These are phyloP conservation scores for Pelargonium cotyledonis DNA, from an alignment of 441 rosid genomes.

Conservation along the genomic window DNA sequence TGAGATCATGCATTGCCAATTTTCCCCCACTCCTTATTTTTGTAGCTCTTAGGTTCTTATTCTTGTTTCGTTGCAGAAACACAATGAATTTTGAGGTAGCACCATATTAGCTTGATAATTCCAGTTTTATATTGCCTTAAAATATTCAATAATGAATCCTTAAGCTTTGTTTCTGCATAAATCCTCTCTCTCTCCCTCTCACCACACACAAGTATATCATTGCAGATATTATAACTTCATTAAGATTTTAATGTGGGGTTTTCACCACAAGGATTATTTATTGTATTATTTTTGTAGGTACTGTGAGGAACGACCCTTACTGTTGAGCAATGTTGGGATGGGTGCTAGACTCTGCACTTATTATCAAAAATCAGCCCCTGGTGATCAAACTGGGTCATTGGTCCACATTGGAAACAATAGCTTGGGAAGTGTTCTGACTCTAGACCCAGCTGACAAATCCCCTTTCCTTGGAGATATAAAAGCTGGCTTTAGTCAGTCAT, in stretches of 20 bases:
- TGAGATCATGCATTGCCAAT: no score
- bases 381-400: slow-evolving; percentile 62
- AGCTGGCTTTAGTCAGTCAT: slow-evolving; percentile 74
- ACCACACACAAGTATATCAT: not conserved
- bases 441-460: slow-evolving; percentile 89
- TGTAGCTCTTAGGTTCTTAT: no score
- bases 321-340: slow-evolving; percentile 91
- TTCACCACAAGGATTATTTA: slow-evolving; percentile 1
- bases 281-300: slow-evolving; percentile 42
- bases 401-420: slow-evolving; percentile 49
- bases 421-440: slow-evolving; percentile 61
- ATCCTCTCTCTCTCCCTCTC: not conserved
- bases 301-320: slow-evolving; percentile 95
- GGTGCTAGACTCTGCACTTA: slow-evolving; percentile 95
- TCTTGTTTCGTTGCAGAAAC: no score
- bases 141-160: no score
- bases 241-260: not conserved
- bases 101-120: no score
- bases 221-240: not conserved
- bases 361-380: slow-evolving; percentile 74
- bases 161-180: no score
- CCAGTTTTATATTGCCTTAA: no score
- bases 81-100: no score
- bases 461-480: slow-evolving; percentile 96
- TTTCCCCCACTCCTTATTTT: no score